phyloP scores from a whole-genome alignment of 2,329 filamentous ascomycete genomes.

The Penicillium sp. region DNA sequence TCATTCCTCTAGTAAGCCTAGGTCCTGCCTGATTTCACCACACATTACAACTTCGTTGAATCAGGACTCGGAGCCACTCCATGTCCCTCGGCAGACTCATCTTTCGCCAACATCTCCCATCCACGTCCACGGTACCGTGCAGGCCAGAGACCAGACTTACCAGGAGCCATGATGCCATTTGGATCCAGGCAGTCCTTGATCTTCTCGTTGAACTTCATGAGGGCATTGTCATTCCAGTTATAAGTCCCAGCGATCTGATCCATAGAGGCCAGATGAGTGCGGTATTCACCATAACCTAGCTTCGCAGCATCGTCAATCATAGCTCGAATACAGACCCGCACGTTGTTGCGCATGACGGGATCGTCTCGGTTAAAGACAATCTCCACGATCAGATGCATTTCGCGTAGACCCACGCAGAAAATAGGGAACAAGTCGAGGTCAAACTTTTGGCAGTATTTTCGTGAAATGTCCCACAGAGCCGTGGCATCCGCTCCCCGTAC shows the following conservation, averaged over 20 bases:
- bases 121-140: conserved; percentile 9
- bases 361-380: conserved; percentile 12
- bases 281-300: conserved; percentile 19
- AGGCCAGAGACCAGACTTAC: conserved; percentile 16
- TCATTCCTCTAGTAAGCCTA: not conserved
- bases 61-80: not conserved
- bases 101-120: conserved; percentile 4
- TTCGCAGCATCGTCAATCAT: conserved; percentile 11
- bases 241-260: conserved; percentile 17
- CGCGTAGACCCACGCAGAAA: conserved; percentile 7
- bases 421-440: conserved; percentile 7
- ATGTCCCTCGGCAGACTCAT: conserved; percentile 5
- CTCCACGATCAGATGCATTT: conserved; percentile 13
- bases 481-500: conserved; percentile 7
- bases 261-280: conserved; percentile 20
- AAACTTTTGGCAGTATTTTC: conserved; percentile 1
- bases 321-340: conserved; percentile 4
- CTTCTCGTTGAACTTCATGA: conserved; percentile 12
- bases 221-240: conserved; percentile 9
- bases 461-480: conserved; percentile 6
- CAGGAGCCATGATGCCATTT: conserved; percentile 16
- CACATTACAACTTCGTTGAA: not conserved
- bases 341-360: conserved; percentile 4
- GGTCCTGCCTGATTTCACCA: not conserved
- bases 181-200: conserved; percentile 16